Evolutionary conservation across 805 yeast genomes (phyloP), one percentile per base, ranked within the genome.

Genomic region (Saturnispora gosingensis): DNA sequence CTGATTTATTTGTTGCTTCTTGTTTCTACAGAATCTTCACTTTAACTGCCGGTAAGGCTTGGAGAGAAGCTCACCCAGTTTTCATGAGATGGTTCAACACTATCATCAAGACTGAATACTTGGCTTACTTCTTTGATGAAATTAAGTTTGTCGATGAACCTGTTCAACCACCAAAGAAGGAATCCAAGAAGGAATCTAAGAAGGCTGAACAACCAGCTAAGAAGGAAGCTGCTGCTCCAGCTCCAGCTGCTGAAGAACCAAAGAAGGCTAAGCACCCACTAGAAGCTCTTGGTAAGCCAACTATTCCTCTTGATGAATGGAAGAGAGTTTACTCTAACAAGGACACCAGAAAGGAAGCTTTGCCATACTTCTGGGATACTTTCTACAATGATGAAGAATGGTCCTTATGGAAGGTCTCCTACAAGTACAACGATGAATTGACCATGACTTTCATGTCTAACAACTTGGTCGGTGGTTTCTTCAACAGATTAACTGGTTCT

Each of bases 381-480:
- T 83, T 85, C 76, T 91, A 77, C 79, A 84, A 91, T 76, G 82
- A 93, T 59, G 77, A 81, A 59, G 98, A 91, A 74, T 91, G 90
- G 88, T 90, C 98, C 52, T 71, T 91, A 64, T 91, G 88, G 88
- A 88, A 79, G 79, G 95, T 90, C 65, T 95, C 82, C 69, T 91
- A 85, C 90, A 89, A 87, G 81, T 91, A 93, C 80, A 90, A 93
- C 74, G 98, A 91, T 64, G 99, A 91, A 79, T 82, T 91, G 72
- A 91, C 97, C 61, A 75, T 86, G 73, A 86, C 96, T 60, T 91
- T 91, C 80, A 93, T 93, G 98, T 88, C 98, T 64, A 89, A 89
- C 85, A 91, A 91, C 83, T 81, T 88, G 73, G 77, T 93, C 67
- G 98, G 97, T 69, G 98, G 98, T 68, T 91, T 91, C 85, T 87